A percentile compares a stretch with the other conserved stretches of the same genome.
Conservation (phyloP, 495 filamentous ascomycete genomes). For the Penicillium macrosclerotiorum region DNA sequence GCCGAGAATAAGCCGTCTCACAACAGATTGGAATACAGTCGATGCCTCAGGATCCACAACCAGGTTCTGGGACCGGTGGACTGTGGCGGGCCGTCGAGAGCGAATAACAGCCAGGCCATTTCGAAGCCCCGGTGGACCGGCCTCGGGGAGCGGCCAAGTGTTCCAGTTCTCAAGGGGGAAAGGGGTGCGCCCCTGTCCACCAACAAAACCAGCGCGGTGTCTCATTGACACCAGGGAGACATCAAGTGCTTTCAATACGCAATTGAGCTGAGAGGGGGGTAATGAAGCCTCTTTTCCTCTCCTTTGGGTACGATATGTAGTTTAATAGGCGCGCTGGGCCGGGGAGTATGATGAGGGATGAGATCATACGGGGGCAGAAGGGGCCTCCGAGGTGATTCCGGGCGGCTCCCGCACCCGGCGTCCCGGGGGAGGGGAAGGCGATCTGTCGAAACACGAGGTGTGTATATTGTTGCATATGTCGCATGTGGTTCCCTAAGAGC, state of each 20-base stretch:
- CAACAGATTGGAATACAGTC: not conserved
- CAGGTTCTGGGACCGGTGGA: constrained; percentile 1
- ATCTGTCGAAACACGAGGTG: too few species aligned
- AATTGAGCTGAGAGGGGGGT: not conserved
- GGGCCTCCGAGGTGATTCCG: not conserved
- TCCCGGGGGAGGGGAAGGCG: too few species aligned
- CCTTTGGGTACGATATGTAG: too few species aligned
- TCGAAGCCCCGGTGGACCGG: constrained; percentile 24
- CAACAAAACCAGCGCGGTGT: not conserved
- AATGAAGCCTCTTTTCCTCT: too few species aligned
- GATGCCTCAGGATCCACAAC: constrained; percentile 12
- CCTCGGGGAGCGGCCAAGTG: not conserved
- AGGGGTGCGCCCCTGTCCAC: too few species aligned
- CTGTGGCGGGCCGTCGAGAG: not conserved
- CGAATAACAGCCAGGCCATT: constrained; percentile 24
- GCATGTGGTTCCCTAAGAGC: too few species aligned
- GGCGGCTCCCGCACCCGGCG: too few species aligned
- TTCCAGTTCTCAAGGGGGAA: constrained; percentile 13
- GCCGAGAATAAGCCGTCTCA: too few species aligned
- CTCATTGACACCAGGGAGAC: too few species aligned
- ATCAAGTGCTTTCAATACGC: not conserved
- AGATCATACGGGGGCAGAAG: constrained; percentile 12
- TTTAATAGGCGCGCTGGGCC: too few species aligned
- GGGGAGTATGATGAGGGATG: constrained; percentile 18
- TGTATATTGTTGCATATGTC: too few species aligned